These are phyloP conservation scores for Globisporangium cystogenes DNA, from an alignment of 352 stramenopile species.

Conservation along the genomic window DNA sequence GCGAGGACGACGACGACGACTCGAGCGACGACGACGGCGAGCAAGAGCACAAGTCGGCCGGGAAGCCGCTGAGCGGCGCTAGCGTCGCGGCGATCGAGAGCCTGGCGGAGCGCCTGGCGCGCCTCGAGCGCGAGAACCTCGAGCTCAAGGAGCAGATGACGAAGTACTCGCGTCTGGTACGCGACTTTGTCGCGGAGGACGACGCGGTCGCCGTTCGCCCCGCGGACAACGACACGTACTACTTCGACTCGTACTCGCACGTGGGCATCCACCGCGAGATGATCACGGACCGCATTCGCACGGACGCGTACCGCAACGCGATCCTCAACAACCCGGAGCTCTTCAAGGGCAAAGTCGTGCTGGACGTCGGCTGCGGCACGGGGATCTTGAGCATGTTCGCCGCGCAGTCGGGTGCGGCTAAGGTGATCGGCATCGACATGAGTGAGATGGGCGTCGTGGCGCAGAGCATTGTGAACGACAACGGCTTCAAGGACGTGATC, in stretches of 20 bases:
- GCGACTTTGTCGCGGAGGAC: constrained; percentile 64
- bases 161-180: constrained; percentile 71
- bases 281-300: constrained; percentile 90
- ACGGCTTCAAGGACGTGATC: constrained; percentile 88
- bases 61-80: constrained; percentile 17
- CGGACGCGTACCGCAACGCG: constrained; percentile 95
- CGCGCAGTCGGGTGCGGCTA: constrained; percentile 80
- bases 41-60: constrained; percentile 21
- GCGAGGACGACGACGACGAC: constrained; percentile 31
- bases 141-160: constrained; percentile 66
- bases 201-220: constrained; percentile 17
- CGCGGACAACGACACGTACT: constrained; percentile 90
- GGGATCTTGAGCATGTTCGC: constrained; percentile 98
- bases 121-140: constrained; percentile 57
- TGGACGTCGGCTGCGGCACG: constrained; percentile 97
- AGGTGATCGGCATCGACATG: constrained; percentile 95
- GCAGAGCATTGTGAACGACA: constrained; percentile 92
- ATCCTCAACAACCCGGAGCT: constrained; percentile 97
- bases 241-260: constrained; percentile 98
- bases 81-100: constrained; percentile 2
- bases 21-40: constrained; percentile 35
- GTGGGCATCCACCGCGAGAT: constrained; percentile 98
- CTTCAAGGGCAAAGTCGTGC: constrained; percentile 96
- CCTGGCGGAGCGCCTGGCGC: constrained; percentile 23
- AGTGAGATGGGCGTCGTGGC: constrained; percentile 94